Evolutionary conservation across 345 rosid genomes (phyloP), one percentile per base, ranked within the genome.

Genomic region (Noccaea bulbosa): DNA sequence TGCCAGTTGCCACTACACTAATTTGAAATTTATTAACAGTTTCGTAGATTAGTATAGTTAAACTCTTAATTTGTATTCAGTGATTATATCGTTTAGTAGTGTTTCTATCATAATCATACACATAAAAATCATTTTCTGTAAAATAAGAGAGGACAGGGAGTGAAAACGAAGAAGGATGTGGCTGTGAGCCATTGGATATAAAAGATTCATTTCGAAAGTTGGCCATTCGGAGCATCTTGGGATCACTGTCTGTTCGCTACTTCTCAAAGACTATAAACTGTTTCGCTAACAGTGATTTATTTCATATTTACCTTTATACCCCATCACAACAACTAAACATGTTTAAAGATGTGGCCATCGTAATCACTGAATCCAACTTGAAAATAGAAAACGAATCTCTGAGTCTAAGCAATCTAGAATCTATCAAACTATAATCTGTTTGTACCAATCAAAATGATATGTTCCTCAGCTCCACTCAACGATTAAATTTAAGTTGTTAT

Each of bases 171-270:
- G 47, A 64, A 8, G 7, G 58, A 73, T 73, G 78, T 74, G 78
- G 78, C 56, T 67, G 43, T 60, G 64, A 61, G 38, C 50, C 64
- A 75, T 68, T 68, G 79, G 70, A 62, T 54, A 27, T 30, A 30
- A 69, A 69, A 75, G 79, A 75, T 75, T 75, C 78, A 61, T 58
- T 72, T 56, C 22, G 50, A 46, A 69, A 69, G 70, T 69, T 75
- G 79, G 75, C 79, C 38, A 75, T 69, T 75, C 79, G 72, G 74
- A 69, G 65, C 74, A 75, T 69, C 74, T 75, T 75, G 70, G 74
- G 79, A 75, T 75, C 75, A 73, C 35, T 34, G 79, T 69, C 79
- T 62, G 70, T 75, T 75, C 79, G 79, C 75, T 69, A 62, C 79
- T 62, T 75, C 75, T 69, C 79, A 75, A 75, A 75, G 75, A 30